Evolutionary conservation across 1,139 yeast species (phyloP).

Genomic region (Kodamaea derodonti): DNA sequence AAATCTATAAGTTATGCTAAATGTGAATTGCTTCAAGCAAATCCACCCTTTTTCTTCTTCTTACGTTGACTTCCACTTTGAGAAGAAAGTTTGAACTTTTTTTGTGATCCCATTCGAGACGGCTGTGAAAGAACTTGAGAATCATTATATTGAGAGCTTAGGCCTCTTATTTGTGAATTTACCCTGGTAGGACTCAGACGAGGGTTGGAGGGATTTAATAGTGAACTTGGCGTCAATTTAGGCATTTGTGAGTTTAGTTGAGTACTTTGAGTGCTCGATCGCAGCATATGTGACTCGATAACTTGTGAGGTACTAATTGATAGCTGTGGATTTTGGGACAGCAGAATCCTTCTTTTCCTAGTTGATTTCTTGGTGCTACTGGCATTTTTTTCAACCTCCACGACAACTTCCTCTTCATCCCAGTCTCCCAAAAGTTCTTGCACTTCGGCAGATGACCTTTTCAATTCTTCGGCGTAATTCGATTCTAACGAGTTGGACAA

Average conservation of each 20-base stretch:
- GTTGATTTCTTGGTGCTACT: too few relatives aligned
- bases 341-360: too few relatives aligned
- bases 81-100: slow-evolving; percentile 5
- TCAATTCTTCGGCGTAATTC: slow-evolving; percentile 10
- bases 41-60: slow-evolving; percentile 28
- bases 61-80: slow-evolving; percentile 15
- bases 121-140: neutral
- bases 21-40: slow-evolving; percentile 16
- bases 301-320: too few relatives aligned
- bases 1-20: too few relatives aligned
- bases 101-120: slow-evolving; percentile 6
- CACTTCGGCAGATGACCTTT: slow-evolving; percentile 17
- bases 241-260: too few relatives aligned
- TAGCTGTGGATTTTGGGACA: too few relatives aligned
- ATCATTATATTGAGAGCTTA: neutral
- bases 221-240: too few relatives aligned
- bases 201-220: too few relatives aligned
- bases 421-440: slow-evolving; percentile 24
- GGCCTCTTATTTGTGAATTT: too few relatives aligned
- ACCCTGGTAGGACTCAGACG: too few relatives aligned
- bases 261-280: too few relatives aligned
- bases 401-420: slow-evolving; percentile 15
- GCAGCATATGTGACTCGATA: too few relatives aligned
- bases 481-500: slow-evolving; percentile 9
- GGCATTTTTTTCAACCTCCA: neutral